Conservation (phyloP, 345 rosid species). For the Eucalyptus tenuipes region DNA sequence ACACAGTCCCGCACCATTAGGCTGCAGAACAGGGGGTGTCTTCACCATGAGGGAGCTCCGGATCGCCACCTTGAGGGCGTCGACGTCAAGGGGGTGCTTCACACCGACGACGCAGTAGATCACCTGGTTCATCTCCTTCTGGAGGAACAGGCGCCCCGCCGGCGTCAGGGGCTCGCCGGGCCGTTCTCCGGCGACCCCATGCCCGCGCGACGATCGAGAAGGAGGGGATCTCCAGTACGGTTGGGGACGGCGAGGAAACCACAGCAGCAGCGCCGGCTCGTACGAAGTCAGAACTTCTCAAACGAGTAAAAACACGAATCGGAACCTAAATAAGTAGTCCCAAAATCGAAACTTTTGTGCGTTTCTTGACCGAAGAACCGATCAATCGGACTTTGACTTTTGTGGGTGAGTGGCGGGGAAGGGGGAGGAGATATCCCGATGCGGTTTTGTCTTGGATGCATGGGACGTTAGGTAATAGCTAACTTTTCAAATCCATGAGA, state of each 20-base stretch:
- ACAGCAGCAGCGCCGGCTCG: too few relatives aligned
- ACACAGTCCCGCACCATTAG: conserved; percentile 4
- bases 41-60: not conserved
- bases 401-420: too few relatives aligned
- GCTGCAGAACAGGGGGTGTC: not conserved
- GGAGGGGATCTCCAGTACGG: not conserved
- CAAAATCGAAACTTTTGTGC: not conserved
- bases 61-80: conserved; percentile 7
- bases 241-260: not conserved
- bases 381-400: too few relatives aligned
- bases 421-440: too few relatives aligned
- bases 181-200: not conserved
- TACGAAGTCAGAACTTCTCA: not conserved
- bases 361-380: too few relatives aligned
- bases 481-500: too few relatives aligned
- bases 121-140: conserved; percentile 22
- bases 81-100: conserved; percentile 5
- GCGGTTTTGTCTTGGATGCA: too few relatives aligned
- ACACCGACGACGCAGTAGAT: conserved; percentile 36
- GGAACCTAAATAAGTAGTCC: not conserved
- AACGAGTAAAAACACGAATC: not conserved
- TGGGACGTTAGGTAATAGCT: too few relatives aligned
- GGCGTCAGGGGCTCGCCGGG: conserved; percentile 44
- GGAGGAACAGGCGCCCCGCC: conserved; percentile 41
- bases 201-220: not conserved